A percentile compares a stretch with the other conserved stretches of the same genome.
These are phyloP conservation scores for Erysimum cheiranthoides DNA, from an alignment of 345 rosid genomes.

Conservation along the genomic window DNA sequence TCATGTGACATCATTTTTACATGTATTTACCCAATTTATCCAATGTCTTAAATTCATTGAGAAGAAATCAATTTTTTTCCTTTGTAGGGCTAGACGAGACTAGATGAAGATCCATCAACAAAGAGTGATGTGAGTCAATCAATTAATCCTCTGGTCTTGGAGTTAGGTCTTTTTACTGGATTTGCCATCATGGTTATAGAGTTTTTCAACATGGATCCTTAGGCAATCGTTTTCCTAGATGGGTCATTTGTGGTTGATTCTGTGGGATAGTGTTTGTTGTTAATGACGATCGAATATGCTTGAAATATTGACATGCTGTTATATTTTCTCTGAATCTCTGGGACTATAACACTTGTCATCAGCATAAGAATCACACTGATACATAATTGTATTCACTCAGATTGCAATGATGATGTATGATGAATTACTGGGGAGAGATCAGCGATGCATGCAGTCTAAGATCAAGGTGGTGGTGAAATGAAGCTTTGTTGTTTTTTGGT, in stretches of 20 bases:
- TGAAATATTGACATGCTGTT: slow-evolving; percentile 28
- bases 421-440: slow-evolving; percentile 66
- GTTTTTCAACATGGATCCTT: neutral
- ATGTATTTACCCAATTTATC: slow-evolving; percentile 25
- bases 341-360: slow-evolving; percentile 10
- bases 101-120: slow-evolving; percentile 78
- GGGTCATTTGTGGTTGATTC: slow-evolving; percentile 23
- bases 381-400: slow-evolving; percentile 70
- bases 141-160: slow-evolving; percentile 46
- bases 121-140: slow-evolving; percentile 54
- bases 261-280: slow-evolving; percentile 13
- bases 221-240: neutral
- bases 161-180: slow-evolving; percentile 36
- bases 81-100: slow-evolving; percentile 89
- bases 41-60: slow-evolving; percentile 47
- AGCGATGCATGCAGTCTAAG: slow-evolving; percentile 59
- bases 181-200: slow-evolving; percentile 9
- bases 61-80: slow-evolving; percentile 48
- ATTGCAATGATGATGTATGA: slow-evolving; percentile 99
- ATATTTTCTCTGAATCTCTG: slow-evolving; percentile 36
- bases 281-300: slow-evolving; percentile 4
- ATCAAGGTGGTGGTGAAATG: slow-evolving; percentile 62
- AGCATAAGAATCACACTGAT: slow-evolving; percentile 52
- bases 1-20: slow-evolving; percentile 2
- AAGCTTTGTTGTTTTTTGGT: slow-evolving; percentile 40